These are phyloP conservation scores for Phytopythium delawarense DNA, from an alignment of 352 stramenopile genomes.

Conservation along the genomic window DNA sequence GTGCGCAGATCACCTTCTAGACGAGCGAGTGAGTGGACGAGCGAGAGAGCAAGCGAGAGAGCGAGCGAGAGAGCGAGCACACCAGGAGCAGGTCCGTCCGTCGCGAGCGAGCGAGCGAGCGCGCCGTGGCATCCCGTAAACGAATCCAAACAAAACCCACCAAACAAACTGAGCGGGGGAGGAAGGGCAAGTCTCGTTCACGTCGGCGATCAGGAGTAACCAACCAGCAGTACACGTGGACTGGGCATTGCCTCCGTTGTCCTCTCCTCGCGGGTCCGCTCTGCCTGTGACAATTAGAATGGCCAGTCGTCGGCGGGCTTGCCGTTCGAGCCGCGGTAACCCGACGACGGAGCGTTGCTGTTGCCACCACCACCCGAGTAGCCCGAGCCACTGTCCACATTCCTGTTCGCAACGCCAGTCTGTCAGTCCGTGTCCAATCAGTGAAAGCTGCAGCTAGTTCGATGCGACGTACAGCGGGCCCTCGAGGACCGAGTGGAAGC, in stretches of 20 bases:
- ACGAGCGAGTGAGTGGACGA: slow-evolving; percentile 24
- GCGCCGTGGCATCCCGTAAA: slow-evolving; percentile 3
- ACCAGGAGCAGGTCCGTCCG: slow-evolving; percentile 8
- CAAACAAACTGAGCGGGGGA: background rate
- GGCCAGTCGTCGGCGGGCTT: slow-evolving; percentile 70
- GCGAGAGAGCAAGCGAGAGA: slow-evolving; percentile 18
- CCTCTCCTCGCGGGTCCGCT: no score
- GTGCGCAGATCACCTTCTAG: slow-evolving; percentile 87
- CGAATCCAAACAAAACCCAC: slow-evolving; percentile 1
- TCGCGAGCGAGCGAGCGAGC: slow-evolving; percentile 4
- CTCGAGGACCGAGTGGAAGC: slow-evolving; percentile 76
- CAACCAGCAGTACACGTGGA: background rate
- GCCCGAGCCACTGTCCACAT: slow-evolving; percentile 32
- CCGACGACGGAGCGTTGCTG: slow-evolving; percentile 23
- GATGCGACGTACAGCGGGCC: slow-evolving; percentile 46
- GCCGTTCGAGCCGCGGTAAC: slow-evolving; percentile 29
- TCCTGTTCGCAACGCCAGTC: slow-evolving; percentile 22
- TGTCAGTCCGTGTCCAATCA: background rate
- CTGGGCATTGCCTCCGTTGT: no score
- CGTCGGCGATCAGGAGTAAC: background rate
- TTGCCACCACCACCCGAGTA: slow-evolving; percentile 21
- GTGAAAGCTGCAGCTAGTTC: slow-evolving; percentile 1
- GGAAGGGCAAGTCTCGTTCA: background rate
- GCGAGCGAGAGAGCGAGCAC: slow-evolving; percentile 15
- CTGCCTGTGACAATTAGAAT: slow-evolving; percentile 16